Evolutionary conservation across 139 green algal genomes (phyloP), one percentile per base, ranked within the genome.

Genomic region (Chara braunii): DNA sequence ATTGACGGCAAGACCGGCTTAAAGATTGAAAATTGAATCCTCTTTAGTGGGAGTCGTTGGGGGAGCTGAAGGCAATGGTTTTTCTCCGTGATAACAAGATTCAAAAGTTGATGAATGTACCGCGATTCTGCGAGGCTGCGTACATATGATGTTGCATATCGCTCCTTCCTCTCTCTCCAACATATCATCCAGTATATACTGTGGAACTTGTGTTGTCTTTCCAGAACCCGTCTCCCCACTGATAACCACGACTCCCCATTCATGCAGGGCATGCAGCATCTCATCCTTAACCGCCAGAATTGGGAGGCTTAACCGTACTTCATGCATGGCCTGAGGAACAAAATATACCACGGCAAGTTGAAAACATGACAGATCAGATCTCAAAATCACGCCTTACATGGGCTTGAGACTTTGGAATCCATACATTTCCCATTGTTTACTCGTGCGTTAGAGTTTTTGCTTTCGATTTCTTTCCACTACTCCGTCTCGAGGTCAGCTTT

Each of bases 151-250:
- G 78, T 86, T 91, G 77, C 72, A 85, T 37, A 22, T 35, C 6
- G 57, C 81, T 9, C 87, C 90, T 1, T 32, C 22, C 3, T 83
- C 80, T 8, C 42, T 22, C 0, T 30, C 36, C 3, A 87, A 80
- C 2, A 77, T 72, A 22, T 88, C 81, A 51, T 97, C 91, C 64
- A 97, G 72, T 1, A 97, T 80, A 74, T 85, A 97, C 75, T 90
- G 84, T 88, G 90, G 23, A 83, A 78, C 91, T 85, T 95, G 91
- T 43, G 84, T 96, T 22, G 69, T 85, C 77, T 96, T 96, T 34
- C 89, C 89, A 51, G 85, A 96, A 8, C 90, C 90, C 5, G 90
- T 95, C 29, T 90, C 89, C 5, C 90, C 91, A 14, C 67, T 88
- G 29, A 98, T 84, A 18, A 98, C 86, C 31, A 90, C 51, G 37